Evolutionary conservation across 129 eudicot species (phyloP), one percentile per base, ranked within the genome.

Genomic region (Erigeron canadensis): DNA sequence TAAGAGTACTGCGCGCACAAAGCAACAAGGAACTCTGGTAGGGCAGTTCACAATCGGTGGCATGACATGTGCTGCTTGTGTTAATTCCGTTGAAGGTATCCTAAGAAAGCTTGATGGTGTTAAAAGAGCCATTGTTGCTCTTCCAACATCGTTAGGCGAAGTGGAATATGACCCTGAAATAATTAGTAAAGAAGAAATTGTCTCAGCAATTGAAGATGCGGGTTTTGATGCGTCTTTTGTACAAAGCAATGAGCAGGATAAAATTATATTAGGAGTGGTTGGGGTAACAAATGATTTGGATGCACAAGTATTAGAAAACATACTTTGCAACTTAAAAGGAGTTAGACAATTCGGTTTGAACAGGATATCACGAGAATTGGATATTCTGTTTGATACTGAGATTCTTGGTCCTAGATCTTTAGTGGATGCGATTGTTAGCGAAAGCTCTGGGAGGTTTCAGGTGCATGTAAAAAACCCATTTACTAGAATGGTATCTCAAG

Each of bases 11-110:
- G 51, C 80, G 62, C 67, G 42, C 9, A 63, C 81, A 42, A 86
- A 80, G 43, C 80, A 79, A 45, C 82, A 71, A 23, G 82, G 80
- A 60, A 84, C 81, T 6, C 69, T 95, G 72, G 77, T 83, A 69
- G 99, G 97, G 13, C 99, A 95, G 76, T 95, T 95, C 80, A 82
- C 89, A 1, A 95, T 95, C 70, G 99, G 99, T 37, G 99, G 99
- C 42, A 90, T 95, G 99, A 95, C 99, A 40, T 95, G 99, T 83
- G 91, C 97, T 63, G 94, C 94, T 15, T 95, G 99, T 80, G 99
- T 95, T 40, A 90, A 86, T 75, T 95, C 97, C 45, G 97, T 95
- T 63, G 99, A 95, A 88, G 97, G 97, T 72, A 86, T 90, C 66
- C 73, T 95, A 72, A 82, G 82, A 74, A 81, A 84, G 63, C 94